These are phyloP conservation scores for baker's yeast (Saccharomyces cerevisiae) DNA, from an alignment of 805 yeast species.

Conservation along the genomic window DNA sequence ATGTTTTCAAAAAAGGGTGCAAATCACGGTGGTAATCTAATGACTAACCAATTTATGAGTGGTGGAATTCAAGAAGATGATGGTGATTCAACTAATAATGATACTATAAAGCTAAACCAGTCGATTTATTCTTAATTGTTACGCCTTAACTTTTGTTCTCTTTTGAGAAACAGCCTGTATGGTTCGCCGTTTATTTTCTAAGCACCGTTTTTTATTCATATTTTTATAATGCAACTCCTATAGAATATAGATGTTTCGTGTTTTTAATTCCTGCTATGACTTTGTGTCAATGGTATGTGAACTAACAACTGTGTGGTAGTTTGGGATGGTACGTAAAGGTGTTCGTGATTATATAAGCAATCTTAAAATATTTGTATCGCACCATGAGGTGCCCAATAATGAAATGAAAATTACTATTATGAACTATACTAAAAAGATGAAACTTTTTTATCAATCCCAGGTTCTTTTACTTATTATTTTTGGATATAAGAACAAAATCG, in stretches of 20 bases:
- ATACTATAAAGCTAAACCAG: constrained; percentile 22
- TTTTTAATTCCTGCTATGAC: not conserved
- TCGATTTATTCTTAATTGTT: constrained; percentile 24
- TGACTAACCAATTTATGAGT: constrained; percentile 23
- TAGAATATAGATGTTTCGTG: not conserved
- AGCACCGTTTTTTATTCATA: not conserved
- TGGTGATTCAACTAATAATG: constrained; percentile 15
- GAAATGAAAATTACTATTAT: not conserved
- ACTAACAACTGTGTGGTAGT: not conserved
- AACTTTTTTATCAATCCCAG: not conserved
- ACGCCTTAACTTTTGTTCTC: not conserved
- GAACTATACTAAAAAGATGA: not conserved
- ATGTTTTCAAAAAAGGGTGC: constrained; percentile 28
- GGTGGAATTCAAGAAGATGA: constrained; percentile 27
- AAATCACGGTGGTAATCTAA: constrained; percentile 13
- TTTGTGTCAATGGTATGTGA: not conserved
- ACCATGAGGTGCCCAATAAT: not conserved
- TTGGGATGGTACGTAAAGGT: not conserved
- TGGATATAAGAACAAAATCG: not conserved
- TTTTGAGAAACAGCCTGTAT: not conserved
- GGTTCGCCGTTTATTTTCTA: not conserved
- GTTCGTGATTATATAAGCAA: not conserved
- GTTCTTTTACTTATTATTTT: not conserved
- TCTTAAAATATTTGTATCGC: not conserved
- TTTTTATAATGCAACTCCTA: not conserved